Evolutionary conservation across 495 filamentous ascomycete species (phyloP).

Genomic region (Neurospora discreta): DNA sequence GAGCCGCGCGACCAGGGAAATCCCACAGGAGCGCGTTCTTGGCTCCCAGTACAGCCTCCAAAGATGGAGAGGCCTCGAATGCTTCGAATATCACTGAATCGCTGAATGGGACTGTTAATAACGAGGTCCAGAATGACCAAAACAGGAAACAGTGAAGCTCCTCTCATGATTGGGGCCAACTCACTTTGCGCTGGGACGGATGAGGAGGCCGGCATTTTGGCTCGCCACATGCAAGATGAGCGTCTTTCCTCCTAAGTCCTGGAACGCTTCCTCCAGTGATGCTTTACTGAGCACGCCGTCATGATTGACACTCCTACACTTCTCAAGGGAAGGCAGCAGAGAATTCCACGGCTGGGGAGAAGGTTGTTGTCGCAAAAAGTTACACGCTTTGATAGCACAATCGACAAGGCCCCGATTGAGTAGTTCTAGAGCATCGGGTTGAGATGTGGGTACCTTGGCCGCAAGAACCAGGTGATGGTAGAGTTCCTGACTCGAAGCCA

Average conservation of each 20-base stretch:
- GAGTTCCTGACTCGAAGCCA: not conserved
- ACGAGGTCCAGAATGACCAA: not conserved
- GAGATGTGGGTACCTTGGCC: not conserved
- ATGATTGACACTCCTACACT: not conserved
- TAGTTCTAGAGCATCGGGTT: not conserved
- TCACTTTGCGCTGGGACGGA: conserved; percentile 31
- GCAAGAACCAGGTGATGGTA: not conserved
- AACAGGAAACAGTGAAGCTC: not conserved
- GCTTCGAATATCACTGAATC: conserved; percentile 1
- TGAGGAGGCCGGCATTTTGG: conserved; percentile 47
- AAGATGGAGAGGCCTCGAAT: conserved; percentile 4
- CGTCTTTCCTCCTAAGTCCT: not conserved
- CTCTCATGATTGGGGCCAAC: conserved; percentile 9
- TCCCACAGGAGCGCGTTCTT: not conserved
- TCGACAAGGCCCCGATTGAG: not conserved
- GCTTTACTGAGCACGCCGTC: not conserved
- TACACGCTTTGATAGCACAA: not conserved
- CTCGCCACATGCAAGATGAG: conserved; percentile 8
- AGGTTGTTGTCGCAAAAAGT: not conserved
- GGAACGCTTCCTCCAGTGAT: not conserved
- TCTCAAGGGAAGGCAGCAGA: not conserved
- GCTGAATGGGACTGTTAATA: not conserved
- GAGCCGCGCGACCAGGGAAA: not conserved
- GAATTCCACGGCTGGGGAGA: not conserved
- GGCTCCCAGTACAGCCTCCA: conserved; percentile 1